A percentile compares a stretch with the other conserved stretches of the same genome.
These are phyloP conservation scores for Solioccasus polychromus DNA, from an alignment of 768 basidiomycete genomes.

Conservation along the genomic window DNA sequence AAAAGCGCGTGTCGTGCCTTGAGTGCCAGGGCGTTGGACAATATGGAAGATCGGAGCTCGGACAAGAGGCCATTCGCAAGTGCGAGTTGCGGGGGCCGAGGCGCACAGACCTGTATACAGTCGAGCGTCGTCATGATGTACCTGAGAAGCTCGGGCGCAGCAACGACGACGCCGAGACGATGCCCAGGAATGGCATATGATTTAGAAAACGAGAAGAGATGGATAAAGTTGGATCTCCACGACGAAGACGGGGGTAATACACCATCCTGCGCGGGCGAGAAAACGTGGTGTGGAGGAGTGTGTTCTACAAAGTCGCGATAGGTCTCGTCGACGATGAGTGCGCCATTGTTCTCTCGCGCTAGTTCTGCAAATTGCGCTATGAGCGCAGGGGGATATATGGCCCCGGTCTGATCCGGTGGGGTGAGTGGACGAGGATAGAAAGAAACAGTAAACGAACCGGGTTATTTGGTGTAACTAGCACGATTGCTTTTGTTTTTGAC, in stretches of 20 bases:
- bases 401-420: slow-evolving; percentile 52
- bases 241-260: slow-evolving; percentile 20
- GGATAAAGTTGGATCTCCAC: slow-evolving; percentile 64
- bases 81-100: slow-evolving; percentile 69
- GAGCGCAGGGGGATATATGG: slow-evolving; percentile 56
- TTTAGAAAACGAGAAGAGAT: slow-evolving; percentile 81
- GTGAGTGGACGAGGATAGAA: neutral
- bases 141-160: slow-evolving; percentile 50
- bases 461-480: slow-evolving; percentile 77
- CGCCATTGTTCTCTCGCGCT: slow-evolving; percentile 50
- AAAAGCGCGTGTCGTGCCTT: slow-evolving; percentile 57
- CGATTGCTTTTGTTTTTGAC: slow-evolving; percentile 60
- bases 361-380: slow-evolving; percentile 59
- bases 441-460: slow-evolving; percentile 41
- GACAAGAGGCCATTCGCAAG: slow-evolving; percentile 55
- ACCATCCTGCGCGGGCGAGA: slow-evolving; percentile 29
- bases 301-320: slow-evolving; percentile 76
- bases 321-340: slow-evolving; percentile 83
- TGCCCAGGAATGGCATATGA: slow-evolving; percentile 80
- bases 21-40: slow-evolving; percentile 46
- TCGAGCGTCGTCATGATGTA: slow-evolving; percentile 63
- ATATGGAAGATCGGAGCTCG: slow-evolving; percentile 50
- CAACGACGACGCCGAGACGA: slow-evolving; percentile 70
- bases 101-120: slow-evolving; percentile 77
- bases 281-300: slow-evolving; percentile 54